Percentiles rank a stretch among this genome's conserved stretches.
These are phyloP conservation scores for Areca catechu DNA, from an alignment of 176 grass and related monocot genomes.

Conservation along the genomic window DNA sequence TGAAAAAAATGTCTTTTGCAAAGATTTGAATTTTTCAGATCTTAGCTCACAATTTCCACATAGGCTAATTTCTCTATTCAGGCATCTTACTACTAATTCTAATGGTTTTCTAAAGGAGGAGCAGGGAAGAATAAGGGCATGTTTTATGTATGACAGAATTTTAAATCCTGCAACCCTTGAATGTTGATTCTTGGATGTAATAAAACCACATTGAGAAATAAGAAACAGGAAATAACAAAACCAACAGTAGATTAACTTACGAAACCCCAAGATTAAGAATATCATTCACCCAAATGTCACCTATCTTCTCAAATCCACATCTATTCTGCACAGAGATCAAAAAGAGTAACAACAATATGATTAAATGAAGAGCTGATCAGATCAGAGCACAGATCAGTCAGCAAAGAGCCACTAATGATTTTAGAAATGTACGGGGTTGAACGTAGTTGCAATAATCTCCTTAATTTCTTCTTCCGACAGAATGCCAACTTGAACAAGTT, in stretches of 20 bases:
- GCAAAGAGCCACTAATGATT: background rate
- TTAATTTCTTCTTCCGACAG: slow-evolving; percentile 69
- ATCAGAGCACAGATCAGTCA: too few species aligned
- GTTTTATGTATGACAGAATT: too few species aligned
- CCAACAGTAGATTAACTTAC: slow-evolving; percentile 39
- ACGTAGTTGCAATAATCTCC: slow-evolving; percentile 61
- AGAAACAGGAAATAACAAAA: background rate
- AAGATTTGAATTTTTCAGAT: too few species aligned
- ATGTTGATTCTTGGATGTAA: too few species aligned
- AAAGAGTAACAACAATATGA: background rate
- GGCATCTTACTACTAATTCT: too few species aligned
- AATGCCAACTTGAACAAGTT: slow-evolving; percentile 75
- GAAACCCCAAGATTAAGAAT: slow-evolving; percentile 87
- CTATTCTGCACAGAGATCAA: slow-evolving; percentile 47
- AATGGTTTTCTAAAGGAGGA: too few species aligned
- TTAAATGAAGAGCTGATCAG: background rate
- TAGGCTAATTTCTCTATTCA: too few species aligned
- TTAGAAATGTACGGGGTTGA: slow-evolving; percentile 68
- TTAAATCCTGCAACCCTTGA: too few species aligned
- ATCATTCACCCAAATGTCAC: slow-evolving; percentile 84
- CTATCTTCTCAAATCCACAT: slow-evolving; percentile 80
- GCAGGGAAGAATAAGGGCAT: too few species aligned
- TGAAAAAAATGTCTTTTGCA: too few species aligned
- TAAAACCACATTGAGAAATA: too few species aligned
- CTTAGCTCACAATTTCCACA: too few species aligned